phyloP scores from a whole-genome alignment of 2,329 filamentous ascomycete species.

The Botrytis tulipae region DNA sequence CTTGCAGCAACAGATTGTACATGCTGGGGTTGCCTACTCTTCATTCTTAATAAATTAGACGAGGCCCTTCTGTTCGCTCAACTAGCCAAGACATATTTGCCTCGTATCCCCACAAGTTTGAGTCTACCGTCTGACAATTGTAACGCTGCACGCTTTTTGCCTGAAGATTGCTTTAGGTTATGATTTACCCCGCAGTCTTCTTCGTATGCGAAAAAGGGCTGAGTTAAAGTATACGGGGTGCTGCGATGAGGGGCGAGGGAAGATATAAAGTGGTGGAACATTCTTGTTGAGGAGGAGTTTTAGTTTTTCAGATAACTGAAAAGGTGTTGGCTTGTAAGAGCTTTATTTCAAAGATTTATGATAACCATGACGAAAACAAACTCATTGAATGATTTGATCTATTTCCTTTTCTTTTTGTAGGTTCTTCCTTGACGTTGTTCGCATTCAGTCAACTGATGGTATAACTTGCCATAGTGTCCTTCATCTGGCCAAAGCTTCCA shows the following conservation, averaged over 20 bases:
- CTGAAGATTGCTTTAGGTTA: background rate
- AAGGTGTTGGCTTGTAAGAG: background rate
- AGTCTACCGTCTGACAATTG: background rate
- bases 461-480: background rate
- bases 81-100: constrained; percentile 11
- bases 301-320: background rate
- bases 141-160: constrained; percentile 10
- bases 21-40: background rate
- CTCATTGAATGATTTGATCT: background rate
- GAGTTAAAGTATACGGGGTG: background rate
- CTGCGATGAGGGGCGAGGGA: background rate
- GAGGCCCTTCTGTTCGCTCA: background rate
- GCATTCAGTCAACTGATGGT: background rate
- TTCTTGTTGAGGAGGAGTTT: background rate
- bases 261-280: constrained; percentile 8
- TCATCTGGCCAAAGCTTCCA: background rate
- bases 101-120: background rate
- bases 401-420: background rate
- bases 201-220: constrained; percentile 2
- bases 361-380: background rate
- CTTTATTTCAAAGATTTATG: background rate
- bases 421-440: background rate
- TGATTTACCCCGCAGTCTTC: constrained; percentile 5
- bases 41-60: background rate
- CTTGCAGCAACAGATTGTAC: background rate